phyloP scores from a whole-genome alignment of 2,329 filamentous ascomycete genomes.

The Penicillium psychrosexuale region DNA sequence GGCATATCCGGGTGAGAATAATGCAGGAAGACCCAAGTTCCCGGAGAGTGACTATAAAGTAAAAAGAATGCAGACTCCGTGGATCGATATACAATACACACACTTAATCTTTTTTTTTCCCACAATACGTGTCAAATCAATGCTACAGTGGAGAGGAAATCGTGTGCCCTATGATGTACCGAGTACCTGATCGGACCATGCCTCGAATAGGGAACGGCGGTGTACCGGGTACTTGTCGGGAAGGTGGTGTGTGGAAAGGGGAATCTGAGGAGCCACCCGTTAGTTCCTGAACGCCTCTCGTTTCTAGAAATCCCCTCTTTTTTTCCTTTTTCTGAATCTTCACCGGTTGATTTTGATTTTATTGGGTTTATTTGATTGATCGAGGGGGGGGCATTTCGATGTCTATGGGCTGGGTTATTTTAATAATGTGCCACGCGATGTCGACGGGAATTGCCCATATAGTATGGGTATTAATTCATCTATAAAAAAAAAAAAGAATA shows the following conservation, averaged over 20 bases:
- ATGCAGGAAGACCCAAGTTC: neutral
- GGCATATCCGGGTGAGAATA: neutral
- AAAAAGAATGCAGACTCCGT: too few relatives aligned
- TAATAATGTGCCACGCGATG: neutral
- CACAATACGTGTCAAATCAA: conserved; percentile 18
- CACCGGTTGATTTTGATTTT: neutral
- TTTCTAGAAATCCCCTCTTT: conserved; percentile 2
- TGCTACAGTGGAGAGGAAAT: conserved; percentile 6
- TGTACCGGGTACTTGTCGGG: conserved; percentile 4
- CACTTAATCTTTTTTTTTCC: too few relatives aligned
- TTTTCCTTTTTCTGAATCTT: neutral
- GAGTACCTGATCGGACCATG: neutral
- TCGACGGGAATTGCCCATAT: neutral
- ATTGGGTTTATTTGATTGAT: neutral
- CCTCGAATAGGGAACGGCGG: neutral
- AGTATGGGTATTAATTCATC: too few relatives aligned
- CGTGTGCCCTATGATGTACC: neutral
- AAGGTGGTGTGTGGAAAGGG: conserved; percentile 7
- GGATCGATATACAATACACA: too few relatives aligned
- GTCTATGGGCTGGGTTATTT: neutral
- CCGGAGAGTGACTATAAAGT: neutral
- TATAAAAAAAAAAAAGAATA: neutral
- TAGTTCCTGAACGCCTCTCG: conserved; percentile 12
- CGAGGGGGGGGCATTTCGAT: neutral
- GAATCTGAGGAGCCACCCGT: conserved; percentile 10